Conservation (phyloP, 1,284 basidiomycete species). For the Somion occarium region DNA sequence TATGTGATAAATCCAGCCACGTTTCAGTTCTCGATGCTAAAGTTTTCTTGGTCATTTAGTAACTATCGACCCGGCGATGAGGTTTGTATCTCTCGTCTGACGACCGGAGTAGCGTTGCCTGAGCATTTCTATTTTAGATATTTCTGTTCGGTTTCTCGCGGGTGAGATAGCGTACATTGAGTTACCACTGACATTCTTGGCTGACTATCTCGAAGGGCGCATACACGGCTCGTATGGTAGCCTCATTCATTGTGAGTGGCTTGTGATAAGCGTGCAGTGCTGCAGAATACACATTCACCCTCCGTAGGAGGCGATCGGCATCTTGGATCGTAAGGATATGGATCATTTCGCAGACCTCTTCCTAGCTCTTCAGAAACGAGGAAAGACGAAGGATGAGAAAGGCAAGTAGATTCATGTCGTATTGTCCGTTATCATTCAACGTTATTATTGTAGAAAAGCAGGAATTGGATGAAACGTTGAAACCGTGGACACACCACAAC, state of each 20-base stretch:
- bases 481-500: slow-evolving; percentile 44
- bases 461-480: slow-evolving; percentile 38
- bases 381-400: slow-evolving; percentile 41
- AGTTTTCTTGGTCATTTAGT: slow-evolving; percentile 27
- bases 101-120: too few relatives aligned
- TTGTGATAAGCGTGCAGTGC: neutral
- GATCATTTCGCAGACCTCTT: slow-evolving; percentile 64
- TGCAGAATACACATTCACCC: neutral
- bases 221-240: slow-evolving; percentile 69
- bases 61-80: slow-evolving; percentile 69
- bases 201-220: slow-evolving; percentile 42
- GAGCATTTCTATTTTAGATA: slow-evolving; percentile 42
- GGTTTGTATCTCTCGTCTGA: too few relatives aligned
- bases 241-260: slow-evolving; percentile 54
- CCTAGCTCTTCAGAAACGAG: slow-evolving; percentile 52
- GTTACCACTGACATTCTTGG: slow-evolving; percentile 2
- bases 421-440: neutral
- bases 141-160: slow-evolving; percentile 73
- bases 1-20: slow-evolving; percentile 28
- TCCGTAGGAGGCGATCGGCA: slow-evolving; percentile 40
- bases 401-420: slow-evolving; percentile 30
- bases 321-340: slow-evolving; percentile 64
- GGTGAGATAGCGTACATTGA: slow-evolving; percentile 28
- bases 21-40: neutral
- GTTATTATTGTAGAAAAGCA: slow-evolving; percentile 35